phyloP scores from a whole-genome alignment of 805 yeast species.

The Pichia phayaonensis region DNA sequence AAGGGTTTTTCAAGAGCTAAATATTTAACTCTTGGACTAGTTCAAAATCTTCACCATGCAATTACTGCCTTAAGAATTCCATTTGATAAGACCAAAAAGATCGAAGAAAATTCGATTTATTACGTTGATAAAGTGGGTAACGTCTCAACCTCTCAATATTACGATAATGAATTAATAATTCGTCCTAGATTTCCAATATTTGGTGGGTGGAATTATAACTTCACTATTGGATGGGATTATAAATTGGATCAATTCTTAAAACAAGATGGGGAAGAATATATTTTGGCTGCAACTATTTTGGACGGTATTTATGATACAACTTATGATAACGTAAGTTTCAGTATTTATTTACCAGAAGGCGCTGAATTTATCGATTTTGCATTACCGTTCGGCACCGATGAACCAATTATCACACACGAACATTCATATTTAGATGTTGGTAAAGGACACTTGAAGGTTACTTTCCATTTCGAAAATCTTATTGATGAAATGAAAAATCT shows the following conservation, averaged over 20 bases:
- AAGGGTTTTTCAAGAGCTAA: conserved; percentile 76
- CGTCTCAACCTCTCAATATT: conserved; percentile 64
- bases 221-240: conserved; percentile 90
- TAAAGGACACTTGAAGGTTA: conserved; percentile 70
- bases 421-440: conserved; percentile 64
- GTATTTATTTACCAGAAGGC: conserved; percentile 81
- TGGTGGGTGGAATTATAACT: conserved; percentile 95
- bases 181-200: conserved; percentile 90
- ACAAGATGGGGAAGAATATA: conserved; percentile 40
- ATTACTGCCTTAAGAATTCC: conserved; percentile 53
- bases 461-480: conserved; percentile 50
- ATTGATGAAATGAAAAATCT: conserved; percentile 59
- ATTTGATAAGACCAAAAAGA: conserved; percentile 34
- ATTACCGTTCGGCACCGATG: conserved; percentile 43
- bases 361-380: conserved; percentile 51
- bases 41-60: conserved; percentile 47
- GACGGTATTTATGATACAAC: conserved; percentile 65
- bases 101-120: conserved; percentile 52
- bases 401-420: conserved; percentile 23
- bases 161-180: conserved; percentile 43
- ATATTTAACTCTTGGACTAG: conserved; percentile 54
- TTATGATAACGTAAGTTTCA: conserved; percentile 51
- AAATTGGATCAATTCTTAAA: conserved; percentile 47
- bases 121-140: conserved; percentile 88
- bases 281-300: conserved; percentile 62